These are phyloP conservation scores for Pulveroboletus sp. DNA, from an alignment of 1,284 basidiomycete species.

Conservation along the genomic window DNA sequence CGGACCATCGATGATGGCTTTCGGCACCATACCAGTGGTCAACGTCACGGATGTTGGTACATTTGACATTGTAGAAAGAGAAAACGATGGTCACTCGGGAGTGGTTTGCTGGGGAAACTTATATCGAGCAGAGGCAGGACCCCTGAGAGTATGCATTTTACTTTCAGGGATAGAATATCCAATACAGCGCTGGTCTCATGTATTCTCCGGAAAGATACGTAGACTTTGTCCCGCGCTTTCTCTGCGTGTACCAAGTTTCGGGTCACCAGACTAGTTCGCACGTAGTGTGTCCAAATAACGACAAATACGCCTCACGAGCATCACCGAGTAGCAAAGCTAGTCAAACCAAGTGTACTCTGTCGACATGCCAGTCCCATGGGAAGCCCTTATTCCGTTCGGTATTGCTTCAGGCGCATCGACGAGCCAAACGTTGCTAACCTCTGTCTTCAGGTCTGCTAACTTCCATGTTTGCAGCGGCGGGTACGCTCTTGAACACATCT, in stretches of 20 bases:
- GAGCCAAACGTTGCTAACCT: slow-evolving; percentile 8
- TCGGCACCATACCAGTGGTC: slow-evolving; percentile 14
- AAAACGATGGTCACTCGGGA: not conserved
- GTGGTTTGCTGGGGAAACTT: not conserved
- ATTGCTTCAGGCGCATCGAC: not conserved
- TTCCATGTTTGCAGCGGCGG: slow-evolving; percentile 85
- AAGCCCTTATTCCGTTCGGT: slow-evolving; percentile 94
- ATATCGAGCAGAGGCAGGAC: not conserved
- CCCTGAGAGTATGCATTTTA: slow-evolving; percentile 3
- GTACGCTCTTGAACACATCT: slow-evolving; percentile 80
- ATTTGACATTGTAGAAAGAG: slow-evolving; percentile 14
- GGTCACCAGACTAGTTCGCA: too few relatives aligned
- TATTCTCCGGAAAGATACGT: not conserved
- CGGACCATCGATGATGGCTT: not conserved
- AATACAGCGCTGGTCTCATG: not conserved
- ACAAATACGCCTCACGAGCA: slow-evolving; percentile 16
- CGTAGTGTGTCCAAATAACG: slow-evolving; percentile 15
- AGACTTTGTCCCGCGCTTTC: not conserved
- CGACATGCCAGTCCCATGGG: slow-evolving; percentile 90
- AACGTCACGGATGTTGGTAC: slow-evolving; percentile 13
- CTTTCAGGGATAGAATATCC: not conserved
- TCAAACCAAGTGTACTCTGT: not conserved
- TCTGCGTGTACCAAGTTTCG: too few relatives aligned
- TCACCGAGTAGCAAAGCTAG: not conserved
- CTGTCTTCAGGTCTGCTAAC: slow-evolving; percentile 71